phyloP scores from a whole-genome alignment of 495 filamentous ascomycete genomes.

The Tuber calosporum region DNA sequence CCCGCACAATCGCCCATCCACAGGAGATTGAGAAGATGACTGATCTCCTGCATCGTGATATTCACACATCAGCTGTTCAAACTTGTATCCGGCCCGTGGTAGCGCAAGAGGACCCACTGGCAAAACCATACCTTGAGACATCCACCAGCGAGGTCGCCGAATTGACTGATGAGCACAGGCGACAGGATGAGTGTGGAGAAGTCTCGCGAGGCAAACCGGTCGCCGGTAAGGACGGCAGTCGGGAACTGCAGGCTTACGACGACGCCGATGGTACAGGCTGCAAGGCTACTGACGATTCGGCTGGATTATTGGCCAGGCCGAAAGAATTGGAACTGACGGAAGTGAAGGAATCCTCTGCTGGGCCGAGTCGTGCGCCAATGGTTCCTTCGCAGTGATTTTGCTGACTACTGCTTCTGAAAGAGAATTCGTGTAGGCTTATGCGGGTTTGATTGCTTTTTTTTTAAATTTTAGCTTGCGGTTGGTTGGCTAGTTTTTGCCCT shows the following conservation, averaged over 20 bases:
- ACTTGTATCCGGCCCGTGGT: constrained; percentile 28
- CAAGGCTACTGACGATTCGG: not conserved
- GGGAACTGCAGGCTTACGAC: not conserved
- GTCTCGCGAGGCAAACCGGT: constrained; percentile 17
- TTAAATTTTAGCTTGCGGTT: not conserved
- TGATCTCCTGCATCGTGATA: constrained; percentile 22
- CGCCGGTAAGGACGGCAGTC: not conserved
- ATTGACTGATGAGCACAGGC: constrained; percentile 26
- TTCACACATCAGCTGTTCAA: constrained; percentile 20
- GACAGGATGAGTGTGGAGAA: constrained; percentile 18
- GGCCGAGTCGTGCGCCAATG: not conserved
- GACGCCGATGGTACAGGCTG: not conserved
- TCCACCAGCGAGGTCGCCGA: constrained; percentile 20
- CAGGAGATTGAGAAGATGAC: constrained; percentile 22
- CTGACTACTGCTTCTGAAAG: not conserved
- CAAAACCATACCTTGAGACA: constrained; percentile 30
- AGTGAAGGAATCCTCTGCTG: not conserved
- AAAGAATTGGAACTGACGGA: not conserved
- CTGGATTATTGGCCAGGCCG: not conserved
- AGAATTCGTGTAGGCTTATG: not conserved
- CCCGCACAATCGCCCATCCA: constrained; percentile 21
- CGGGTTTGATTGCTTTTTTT: not conserved
- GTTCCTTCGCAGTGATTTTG: not conserved
- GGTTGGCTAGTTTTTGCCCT: not conserved
- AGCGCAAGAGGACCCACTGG: constrained; percentile 12